Conservation (phyloP, 129 eudicot species). For the Artemisia annua region DNA sequence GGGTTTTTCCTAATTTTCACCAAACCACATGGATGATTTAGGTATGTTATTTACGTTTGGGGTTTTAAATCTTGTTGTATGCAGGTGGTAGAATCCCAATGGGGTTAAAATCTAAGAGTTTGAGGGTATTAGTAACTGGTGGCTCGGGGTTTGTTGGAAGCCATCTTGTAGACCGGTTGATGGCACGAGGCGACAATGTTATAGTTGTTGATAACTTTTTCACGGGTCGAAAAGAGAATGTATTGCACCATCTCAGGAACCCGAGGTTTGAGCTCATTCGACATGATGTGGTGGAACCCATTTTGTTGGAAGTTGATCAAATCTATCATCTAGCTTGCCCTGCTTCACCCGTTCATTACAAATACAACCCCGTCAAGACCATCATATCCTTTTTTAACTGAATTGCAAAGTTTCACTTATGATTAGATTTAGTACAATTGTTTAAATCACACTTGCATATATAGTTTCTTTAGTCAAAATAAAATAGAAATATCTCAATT, state of each 20-base stretch:
- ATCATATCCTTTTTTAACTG: conserved; percentile 68
- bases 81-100: conserved; percentile 58
- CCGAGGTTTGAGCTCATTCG: conserved; percentile 77
- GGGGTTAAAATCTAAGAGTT: conserved; percentile 54
- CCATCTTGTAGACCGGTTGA: conserved; percentile 76
- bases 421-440: not conserved
- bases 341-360: conserved; percentile 89
- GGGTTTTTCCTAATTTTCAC: too few species aligned
- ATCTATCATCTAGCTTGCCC: conserved; percentile 93
- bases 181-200: conserved; percentile 77
- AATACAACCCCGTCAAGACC: conserved; percentile 84
- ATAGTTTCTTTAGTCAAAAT: not conserved
- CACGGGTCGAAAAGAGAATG: conserved; percentile 74
- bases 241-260: conserved; percentile 58
- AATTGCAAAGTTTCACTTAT: not conserved
- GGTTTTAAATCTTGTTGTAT: conserved; percentile 16
- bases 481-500: too few species aligned
- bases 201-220: conserved; percentile 81
- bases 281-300: conserved; percentile 88
- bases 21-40: too few species aligned
- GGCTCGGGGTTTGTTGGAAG: conserved; percentile 92
- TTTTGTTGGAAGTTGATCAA: conserved; percentile 82
- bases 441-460: not conserved
- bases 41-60: conserved; percentile 1
- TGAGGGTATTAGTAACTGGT: conserved; percentile 78